Percentiles rank a stretch among this genome's conserved stretches.
phyloP scores from a whole-genome alignment of 768 basidiomycete species.

The Mycena olivaceomarginata region DNA sequence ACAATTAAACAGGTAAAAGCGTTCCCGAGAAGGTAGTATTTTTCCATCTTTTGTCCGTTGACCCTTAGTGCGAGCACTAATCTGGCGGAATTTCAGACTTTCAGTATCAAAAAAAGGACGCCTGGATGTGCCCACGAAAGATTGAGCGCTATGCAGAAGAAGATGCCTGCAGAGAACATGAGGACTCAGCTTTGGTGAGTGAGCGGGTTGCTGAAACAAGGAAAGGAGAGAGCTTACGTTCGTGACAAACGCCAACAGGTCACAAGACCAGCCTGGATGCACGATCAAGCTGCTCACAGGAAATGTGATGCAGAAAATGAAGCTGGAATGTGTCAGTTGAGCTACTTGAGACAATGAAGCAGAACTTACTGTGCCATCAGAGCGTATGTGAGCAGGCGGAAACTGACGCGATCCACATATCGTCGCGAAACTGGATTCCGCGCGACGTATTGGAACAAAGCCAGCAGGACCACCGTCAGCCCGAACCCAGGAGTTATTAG shows the following conservation, averaged over 20 bases:
- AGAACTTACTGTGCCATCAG: conserved; percentile 28
- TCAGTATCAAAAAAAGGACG: neutral
- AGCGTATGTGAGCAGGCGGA: conserved; percentile 32
- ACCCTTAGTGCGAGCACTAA: conserved; percentile 15
- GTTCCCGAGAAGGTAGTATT: conserved; percentile 2
- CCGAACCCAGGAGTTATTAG: conserved; percentile 16
- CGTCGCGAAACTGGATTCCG: conserved; percentile 19
- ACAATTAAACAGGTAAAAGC: conserved; percentile 10
- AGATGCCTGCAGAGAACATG: no score
- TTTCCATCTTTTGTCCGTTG: neutral
- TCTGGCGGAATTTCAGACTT: conserved; percentile 7
- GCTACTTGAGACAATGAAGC: neutral
- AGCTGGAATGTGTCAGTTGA: conserved; percentile 11
- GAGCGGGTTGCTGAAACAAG: neutral
- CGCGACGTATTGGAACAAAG: conserved; percentile 1
- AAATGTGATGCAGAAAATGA: conserved; percentile 12
- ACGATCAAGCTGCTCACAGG: conserved; percentile 1
- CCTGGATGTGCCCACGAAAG: conserved; percentile 18
- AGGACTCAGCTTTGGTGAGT: conserved; percentile 1
- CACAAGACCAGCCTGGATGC: conserved; percentile 7
- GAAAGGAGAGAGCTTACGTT: conserved; percentile 14
- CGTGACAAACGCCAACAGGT: neutral
- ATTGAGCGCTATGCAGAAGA: neutral
- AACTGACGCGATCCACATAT: conserved; percentile 35
- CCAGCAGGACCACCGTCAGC: conserved; percentile 24